Evolutionary conservation across 768 basidiomycete genomes (phyloP), one percentile per base, ranked within the genome.

Genomic region (Coprinellus micaceus): DNA sequence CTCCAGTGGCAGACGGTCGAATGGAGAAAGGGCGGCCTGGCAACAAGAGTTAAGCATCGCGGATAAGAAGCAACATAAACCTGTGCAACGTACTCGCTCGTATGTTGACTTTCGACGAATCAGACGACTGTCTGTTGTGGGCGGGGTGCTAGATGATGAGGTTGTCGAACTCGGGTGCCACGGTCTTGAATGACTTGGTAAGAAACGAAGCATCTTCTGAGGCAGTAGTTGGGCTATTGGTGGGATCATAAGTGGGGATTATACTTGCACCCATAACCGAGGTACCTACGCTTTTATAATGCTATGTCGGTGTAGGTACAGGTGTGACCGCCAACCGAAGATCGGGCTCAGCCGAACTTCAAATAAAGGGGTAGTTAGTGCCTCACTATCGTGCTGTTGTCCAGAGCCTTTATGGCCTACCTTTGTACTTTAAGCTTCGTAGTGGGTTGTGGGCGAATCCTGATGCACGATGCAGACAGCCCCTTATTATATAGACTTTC

Each of bases 1-100:
- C 62, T 82, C 81, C 1, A 74, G 43, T 4, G 81, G 80, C 6
- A 82, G 66, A 13, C 62, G 58, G 48, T 69, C 64, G 55, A 82
- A 75, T 33, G 59, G 48, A 4, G 64, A 64, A 19, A 36, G 30
- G 29, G 37, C 28, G 43, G 30, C 40, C 43, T 43, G n/a, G 3
- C 13, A 10, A n/a, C 9, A 46, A 30, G 33, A 33, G 11, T 28
- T 33, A 19, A 45, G 52, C 21, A 37, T 51, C 49, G 19, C 19
- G 4, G n/a, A 51, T 33, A 21, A 17, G 21, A 15, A 15, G 13
- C 29, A 21, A 19, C 29, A 17, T 7, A 7, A 10, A 17, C 13
- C 40, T 7, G 40, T 43, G 19, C 5, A 9, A 43, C 19, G n/a
- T 43, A 43, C 15, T 4, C 19, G 40, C 10, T 43, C 40, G n/a